These are phyloP conservation scores for Candida tropicalis DNA, from an alignment of 1,139 yeast genomes.

Conservation along the genomic window DNA sequence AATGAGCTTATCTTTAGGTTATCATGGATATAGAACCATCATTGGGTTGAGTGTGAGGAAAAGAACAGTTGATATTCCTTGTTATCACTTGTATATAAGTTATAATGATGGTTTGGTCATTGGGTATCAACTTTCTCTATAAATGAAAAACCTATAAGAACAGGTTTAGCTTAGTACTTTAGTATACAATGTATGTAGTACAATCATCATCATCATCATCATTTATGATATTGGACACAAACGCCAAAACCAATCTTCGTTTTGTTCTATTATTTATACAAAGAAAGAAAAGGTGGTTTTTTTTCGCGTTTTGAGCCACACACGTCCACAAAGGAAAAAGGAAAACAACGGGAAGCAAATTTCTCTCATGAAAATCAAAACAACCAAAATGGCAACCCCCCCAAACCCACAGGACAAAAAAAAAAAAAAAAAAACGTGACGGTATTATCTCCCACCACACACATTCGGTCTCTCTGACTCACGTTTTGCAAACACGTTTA, in stretches of 20 bases:
- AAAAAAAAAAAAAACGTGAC: too few species aligned
- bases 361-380: not conserved
- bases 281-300: not conserved
- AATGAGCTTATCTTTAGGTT: constrained; percentile 26
- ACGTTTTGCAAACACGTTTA: not conserved
- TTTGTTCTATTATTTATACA: not conserved
- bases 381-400: not conserved
- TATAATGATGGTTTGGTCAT: constrained; percentile 39
- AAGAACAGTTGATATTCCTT: constrained; percentile 21
- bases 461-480: too few species aligned
- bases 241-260: not conserved
- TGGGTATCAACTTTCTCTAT: constrained; percentile 23
- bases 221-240: not conserved
- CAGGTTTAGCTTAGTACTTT: too few species aligned
- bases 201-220: too few species aligned
- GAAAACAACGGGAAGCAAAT: too few species aligned
- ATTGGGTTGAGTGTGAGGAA: constrained; percentile 34
- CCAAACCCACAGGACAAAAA: not conserved
- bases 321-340: too few species aligned
- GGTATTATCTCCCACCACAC: too few species aligned
- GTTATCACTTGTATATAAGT: constrained; percentile 30
- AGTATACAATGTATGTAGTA: too few species aligned
- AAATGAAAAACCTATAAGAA: not conserved
- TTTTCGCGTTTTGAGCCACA: too few species aligned
- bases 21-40: constrained; percentile 34